phyloP scores from a whole-genome alignment of 495 filamentous ascomycete genomes.

The Tuber brumale region DNA sequence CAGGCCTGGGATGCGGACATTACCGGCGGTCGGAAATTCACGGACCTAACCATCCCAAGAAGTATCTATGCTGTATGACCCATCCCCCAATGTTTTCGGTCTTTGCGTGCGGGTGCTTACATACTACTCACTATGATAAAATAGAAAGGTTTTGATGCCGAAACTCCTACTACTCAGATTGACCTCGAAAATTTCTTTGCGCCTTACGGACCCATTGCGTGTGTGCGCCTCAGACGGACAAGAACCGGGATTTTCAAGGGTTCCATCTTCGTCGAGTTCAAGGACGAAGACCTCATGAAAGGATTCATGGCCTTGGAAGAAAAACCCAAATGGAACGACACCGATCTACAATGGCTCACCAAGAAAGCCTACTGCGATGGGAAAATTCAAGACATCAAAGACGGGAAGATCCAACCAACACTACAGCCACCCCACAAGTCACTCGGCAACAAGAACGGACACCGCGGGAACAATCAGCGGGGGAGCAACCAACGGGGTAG shows the following conservation, averaged over 20 bases:
- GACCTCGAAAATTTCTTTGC: constrained; percentile 89
- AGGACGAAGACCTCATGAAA: constrained; percentile 62
- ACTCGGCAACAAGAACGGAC: constrained; percentile 23
- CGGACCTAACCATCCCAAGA: constrained; percentile 38
- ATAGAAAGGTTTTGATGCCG: constrained; percentile 80
- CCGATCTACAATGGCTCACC: constrained; percentile 66
- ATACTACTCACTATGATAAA: not conserved
- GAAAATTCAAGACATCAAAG: constrained; percentile 68
- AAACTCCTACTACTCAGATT: constrained; percentile 70
- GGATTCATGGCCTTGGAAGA: constrained; percentile 70
- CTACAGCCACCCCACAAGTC: constrained; percentile 25
- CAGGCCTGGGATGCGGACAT: constrained; percentile 19
- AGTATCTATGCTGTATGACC: constrained; percentile 55
- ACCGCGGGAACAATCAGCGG: constrained; percentile 56
- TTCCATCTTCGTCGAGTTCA: constrained; percentile 90
- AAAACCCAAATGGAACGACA: constrained; percentile 73
- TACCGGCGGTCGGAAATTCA: constrained; percentile 19
- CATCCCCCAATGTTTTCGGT: not conserved
- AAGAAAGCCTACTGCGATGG: constrained; percentile 80
- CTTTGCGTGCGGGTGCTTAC: not conserved
- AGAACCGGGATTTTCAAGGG: constrained; percentile 71
- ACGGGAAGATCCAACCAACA: constrained; percentile 59
- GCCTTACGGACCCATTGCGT: constrained; percentile 67
- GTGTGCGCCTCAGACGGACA: constrained; percentile 82
- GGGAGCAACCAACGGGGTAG: constrained; percentile 55